Conservation (phyloP, 75 land plant genomes). For the Cupressus sempervirens region DNA sequence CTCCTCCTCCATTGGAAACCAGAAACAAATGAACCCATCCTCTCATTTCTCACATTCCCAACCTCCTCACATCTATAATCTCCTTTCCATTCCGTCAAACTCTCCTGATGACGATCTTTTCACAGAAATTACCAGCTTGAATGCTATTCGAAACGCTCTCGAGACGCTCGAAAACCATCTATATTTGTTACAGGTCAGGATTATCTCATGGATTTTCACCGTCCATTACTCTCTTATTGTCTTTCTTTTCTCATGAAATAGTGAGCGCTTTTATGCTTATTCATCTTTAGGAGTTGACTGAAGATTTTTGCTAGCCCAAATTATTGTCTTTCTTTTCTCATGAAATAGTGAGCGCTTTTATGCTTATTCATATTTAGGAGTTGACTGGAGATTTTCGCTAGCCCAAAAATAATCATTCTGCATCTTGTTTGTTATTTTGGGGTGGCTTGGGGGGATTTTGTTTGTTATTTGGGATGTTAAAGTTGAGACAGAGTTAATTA, state of each 20-base stretch:
- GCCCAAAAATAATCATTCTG: too few species aligned
- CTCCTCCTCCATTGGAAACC: conserved; percentile 13
- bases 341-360: not conserved
- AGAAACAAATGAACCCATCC: conserved; percentile 27
- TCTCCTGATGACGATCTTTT: conserved; percentile 29
- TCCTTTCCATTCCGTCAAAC: not conserved
- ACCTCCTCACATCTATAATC: not conserved
- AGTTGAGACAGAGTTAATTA: too few species aligned
- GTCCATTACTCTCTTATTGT: not conserved
- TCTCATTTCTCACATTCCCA: not conserved
- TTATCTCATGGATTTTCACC: not conserved
- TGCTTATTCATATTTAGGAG: too few species aligned
- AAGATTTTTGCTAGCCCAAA: too few species aligned
- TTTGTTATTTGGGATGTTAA: too few species aligned
- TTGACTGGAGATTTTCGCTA: too few species aligned
- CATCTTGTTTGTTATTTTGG: too few species aligned
- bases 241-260: not conserved
- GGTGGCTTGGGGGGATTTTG: too few species aligned
- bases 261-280: not conserved
- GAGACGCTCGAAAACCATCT: conserved; percentile 77
- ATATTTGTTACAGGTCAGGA: conserved; percentile 58
- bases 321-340: not conserved
- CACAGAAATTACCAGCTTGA: conserved; percentile 57
- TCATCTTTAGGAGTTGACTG: too few species aligned
- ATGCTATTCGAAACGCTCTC: conserved; percentile 60